Base-by-base conservation (phyloP, 257 asterid genomes). In the Leptodermis oblonga region DNA sequence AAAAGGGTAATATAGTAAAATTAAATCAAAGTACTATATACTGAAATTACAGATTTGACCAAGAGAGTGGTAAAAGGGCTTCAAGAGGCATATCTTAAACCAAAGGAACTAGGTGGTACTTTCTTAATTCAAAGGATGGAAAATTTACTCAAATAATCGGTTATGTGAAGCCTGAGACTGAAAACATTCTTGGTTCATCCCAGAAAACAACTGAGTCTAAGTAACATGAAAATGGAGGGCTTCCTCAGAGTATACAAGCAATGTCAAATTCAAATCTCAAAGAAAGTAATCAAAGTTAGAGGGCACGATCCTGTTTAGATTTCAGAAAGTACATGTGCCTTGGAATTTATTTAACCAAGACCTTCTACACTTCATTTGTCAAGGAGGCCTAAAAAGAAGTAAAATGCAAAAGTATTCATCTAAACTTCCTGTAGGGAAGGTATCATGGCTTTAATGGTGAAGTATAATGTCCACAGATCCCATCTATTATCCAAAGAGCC, bases 401-500 rank as follows among this genome's bases (percentile, higher is more conserved):
- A 64, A 23, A 41, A 26, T 15, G 55, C 18, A 48, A 26, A 43
- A 43, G 26, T 17, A 43, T 46, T n/a, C 15, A 25, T 28, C 58
- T 26, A 45, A 65, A 25, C 65, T 45, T 65, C 56, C 53, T 28
- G 20, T 20, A n/a, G 31, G 39, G 18, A 62, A 45, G 3, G 28
- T 45, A 11, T 46, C 55, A 15, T 43, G 41, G 43, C 9, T 58
- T 7, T 34, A 22, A 17, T 28, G 20, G n/a, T n/a, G 60, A 14
- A 23, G 22, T 51, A 56, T 31, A 65, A 2, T 61, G 34, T 53
- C 3, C 20, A 64, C 25, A 4, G 1, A n/a, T 20, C 14, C 20
- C 22, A 41, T 54, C 65, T 18, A 70, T n/a, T 10, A 36, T 42
- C 39, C 7, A 17, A n/a, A 41, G 69, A 61, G 70, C 33, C 41